Evolutionary conservation across 345 rosid genomes (phyloP).

Genomic region (Gossypium australe): DNA sequence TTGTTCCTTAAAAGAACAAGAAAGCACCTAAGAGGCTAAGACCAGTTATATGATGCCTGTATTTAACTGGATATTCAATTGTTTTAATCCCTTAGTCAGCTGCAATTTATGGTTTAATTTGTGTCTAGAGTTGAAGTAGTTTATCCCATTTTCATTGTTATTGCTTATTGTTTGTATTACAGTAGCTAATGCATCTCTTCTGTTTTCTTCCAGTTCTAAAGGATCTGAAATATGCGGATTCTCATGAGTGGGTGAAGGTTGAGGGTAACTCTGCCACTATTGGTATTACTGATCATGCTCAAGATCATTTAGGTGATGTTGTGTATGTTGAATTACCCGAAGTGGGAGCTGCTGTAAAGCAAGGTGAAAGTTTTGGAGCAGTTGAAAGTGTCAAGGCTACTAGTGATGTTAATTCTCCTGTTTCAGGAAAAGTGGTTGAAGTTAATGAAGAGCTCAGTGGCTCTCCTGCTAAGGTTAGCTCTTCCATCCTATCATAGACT

Average conservation of each 20-base stretch:
- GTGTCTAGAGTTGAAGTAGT: background rate
- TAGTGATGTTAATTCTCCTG: constrained; percentile 86
- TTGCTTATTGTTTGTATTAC: background rate
- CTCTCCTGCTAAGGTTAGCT: constrained; percentile 86
- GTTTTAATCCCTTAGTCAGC: background rate
- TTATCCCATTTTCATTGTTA: background rate
- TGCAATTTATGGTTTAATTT: background rate
- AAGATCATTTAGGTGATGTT: constrained; percentile 95
- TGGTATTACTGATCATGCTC: constrained; percentile 97
- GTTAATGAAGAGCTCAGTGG: constrained; percentile 55
- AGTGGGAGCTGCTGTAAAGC: constrained; percentile 52
- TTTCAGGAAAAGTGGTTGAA: constrained; percentile 78
- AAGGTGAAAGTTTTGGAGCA: constrained; percentile 84
- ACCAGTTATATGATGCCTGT: background rate
- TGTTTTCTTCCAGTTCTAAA: constrained; percentile 48
- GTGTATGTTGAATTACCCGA: constrained; percentile 92
- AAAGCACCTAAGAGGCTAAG: background rate
- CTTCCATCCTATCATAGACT: background rate
- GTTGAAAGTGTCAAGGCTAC: constrained; percentile 99
- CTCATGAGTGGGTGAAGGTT: constrained; percentile 94
- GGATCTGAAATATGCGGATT: constrained; percentile 79
- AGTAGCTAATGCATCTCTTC: background rate
- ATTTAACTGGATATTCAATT: background rate
- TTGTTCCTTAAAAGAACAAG: background rate
- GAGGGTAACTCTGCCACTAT: constrained; percentile 67